phyloP scores from a whole-genome alignment of 2,329 filamentous ascomycete genomes.

The Aspergillus udagawae region DNA sequence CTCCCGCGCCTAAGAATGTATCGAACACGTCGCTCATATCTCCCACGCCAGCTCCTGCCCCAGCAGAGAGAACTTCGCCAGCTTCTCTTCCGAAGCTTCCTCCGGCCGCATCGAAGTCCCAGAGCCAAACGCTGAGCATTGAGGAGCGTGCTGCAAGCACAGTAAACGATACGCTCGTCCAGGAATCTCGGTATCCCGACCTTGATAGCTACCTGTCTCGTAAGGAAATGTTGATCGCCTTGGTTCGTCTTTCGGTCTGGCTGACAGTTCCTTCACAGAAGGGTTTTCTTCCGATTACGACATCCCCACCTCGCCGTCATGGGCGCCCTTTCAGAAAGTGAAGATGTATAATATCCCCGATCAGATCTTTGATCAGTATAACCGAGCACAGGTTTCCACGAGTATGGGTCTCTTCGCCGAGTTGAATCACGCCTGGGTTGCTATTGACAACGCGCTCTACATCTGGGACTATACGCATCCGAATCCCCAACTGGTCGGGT shows the following conservation, averaged over 20 bases:
- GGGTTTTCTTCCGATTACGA: conserved; percentile 92
- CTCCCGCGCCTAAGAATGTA: conserved; percentile 35
- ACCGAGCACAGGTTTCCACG: conserved; percentile 80
- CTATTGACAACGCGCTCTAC: conserved; percentile 93
- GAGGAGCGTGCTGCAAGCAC: conserved; percentile 77
- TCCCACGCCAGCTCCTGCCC: conserved; percentile 22
- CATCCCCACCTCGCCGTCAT: conserved; percentile 62
- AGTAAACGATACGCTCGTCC: conserved; percentile 72
- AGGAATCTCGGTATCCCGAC: conserved; percentile 79
- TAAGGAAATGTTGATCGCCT: conserved; percentile 49
- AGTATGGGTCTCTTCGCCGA: conserved; percentile 93
- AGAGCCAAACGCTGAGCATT: conserved; percentile 57
- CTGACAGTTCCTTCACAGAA: conserved; percentile 49
- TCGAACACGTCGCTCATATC: conserved; percentile 35
- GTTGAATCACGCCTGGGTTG: conserved; percentile 91
- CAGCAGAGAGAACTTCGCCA: conserved; percentile 27
- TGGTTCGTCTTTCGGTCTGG: conserved; percentile 24
- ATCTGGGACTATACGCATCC: conserved; percentile 95
- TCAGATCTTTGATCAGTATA: conserved; percentile 87
- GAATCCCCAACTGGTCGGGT: conserved; percentile 88
- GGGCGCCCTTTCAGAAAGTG: conserved; percentile 85
- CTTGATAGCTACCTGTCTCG: conserved; percentile 85
- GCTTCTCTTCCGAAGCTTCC: conserved; percentile 33
- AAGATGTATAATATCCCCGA: conserved; percentile 89
- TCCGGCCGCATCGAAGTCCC: conserved; percentile 38